Evolutionary conservation across 164 flowering plant genomes (phyloP).

Genomic region (Annona squamosa): DNA sequence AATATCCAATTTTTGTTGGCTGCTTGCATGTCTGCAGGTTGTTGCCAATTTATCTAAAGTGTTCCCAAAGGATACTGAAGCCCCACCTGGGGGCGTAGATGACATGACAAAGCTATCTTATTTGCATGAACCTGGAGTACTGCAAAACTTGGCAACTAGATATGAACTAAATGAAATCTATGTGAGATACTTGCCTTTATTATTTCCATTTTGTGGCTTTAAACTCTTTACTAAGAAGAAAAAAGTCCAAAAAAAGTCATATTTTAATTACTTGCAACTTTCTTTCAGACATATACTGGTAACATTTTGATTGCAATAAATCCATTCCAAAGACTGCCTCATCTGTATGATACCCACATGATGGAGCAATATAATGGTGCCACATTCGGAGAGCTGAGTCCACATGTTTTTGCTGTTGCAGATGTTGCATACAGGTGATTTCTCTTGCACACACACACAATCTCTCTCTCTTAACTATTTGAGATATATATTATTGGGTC

Average conservation of each 20-base stretch:
- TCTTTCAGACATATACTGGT: slow-evolving; percentile 87
- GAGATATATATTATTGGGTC: no score
- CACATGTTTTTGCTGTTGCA: slow-evolving; percentile 98
- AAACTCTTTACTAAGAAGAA: slow-evolving; percentile 1
- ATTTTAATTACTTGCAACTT: neutral
- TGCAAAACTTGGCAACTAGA: slow-evolving; percentile 82
- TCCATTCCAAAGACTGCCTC: slow-evolving; percentile 97
- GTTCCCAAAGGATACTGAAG: slow-evolving; percentile 91
- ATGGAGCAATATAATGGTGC: slow-evolving; percentile 99
- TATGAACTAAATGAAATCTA: slow-evolving; percentile 98
- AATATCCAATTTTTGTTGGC: slow-evolving; percentile 1
- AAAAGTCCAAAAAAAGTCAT: neutral
- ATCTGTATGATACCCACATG: slow-evolving; percentile 96
- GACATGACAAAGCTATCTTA: slow-evolving; percentile 99
- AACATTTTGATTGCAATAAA: slow-evolving; percentile 93
- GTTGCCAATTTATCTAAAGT: slow-evolving; percentile 63
- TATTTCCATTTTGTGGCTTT: slow-evolving; percentile 1
- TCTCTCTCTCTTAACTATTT: neutral
- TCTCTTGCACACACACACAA: slow-evolving; percentile 2
- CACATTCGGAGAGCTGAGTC: slow-evolving; percentile 90
- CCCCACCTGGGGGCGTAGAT: slow-evolving; percentile 97
- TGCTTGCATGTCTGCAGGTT: slow-evolving; percentile 41
- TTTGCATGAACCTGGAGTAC: slow-evolving; percentile 98
- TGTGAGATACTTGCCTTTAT: slow-evolving; percentile 37
- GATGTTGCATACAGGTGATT: slow-evolving; percentile 90